Conservation (phyloP, 768 basidiomycete species). For the Strobilomyces confusus region DNA sequence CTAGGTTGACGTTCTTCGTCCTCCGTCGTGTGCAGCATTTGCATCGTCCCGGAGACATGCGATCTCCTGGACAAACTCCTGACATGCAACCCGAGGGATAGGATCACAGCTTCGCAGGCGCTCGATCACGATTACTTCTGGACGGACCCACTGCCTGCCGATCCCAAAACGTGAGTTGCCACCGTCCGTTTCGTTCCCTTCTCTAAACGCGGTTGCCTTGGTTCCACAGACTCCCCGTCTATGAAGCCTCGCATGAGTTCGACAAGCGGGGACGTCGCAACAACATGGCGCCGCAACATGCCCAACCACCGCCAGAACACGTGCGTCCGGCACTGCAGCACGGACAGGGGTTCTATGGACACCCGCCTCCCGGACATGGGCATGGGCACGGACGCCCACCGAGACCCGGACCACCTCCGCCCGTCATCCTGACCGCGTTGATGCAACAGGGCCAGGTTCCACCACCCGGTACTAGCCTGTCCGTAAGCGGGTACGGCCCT, state of each 20-base stretch:
- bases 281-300: conserved; percentile 26
- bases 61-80: conserved; percentile 83
- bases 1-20: not conserved
- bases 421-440: conserved; percentile 28
- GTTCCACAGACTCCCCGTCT: conserved; percentile 55
- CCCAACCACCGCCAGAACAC: conserved; percentile 28
- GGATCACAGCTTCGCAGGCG: conserved; percentile 82
- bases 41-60: conserved; percentile 67
- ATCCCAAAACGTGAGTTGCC: conserved; percentile 66
- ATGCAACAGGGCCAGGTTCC: conserved; percentile 26
- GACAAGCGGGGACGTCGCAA: conserved; percentile 66
- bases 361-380: conserved; percentile 31
- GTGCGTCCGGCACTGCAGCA: conserved; percentile 33
- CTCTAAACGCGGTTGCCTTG: not conserved
- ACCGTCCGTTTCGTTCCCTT: not conserved
- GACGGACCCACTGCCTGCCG: conserved; percentile 83
- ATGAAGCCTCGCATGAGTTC: conserved; percentile 82
- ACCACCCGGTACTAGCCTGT: conserved; percentile 4
- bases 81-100: conserved; percentile 75
- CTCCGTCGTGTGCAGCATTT: conserved; percentile 28
- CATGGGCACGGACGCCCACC: conserved; percentile 30
- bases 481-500: conserved; percentile 12
- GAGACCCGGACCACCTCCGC: conserved; percentile 25
- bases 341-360: conserved; percentile 25
- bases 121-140: conserved; percentile 95